phyloP scores from a whole-genome alignment of 441 rosid genomes.

The Gossypium gossypioides region DNA sequence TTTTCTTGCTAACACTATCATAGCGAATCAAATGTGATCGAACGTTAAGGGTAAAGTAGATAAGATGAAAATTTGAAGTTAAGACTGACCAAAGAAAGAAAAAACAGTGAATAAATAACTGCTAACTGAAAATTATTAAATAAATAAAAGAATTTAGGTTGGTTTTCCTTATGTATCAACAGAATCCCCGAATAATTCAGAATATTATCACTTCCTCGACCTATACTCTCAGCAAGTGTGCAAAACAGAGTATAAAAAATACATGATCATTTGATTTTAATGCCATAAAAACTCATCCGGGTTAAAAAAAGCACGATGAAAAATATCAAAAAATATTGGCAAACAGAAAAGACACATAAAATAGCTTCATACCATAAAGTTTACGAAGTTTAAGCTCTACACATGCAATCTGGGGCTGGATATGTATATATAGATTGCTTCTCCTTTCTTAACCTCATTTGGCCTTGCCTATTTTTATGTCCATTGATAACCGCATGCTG shows the following conservation, averaged over 20 bases:
- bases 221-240: background rate
- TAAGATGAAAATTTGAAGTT: background rate
- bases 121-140: background rate
- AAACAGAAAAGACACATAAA: background rate
- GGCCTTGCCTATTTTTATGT: constrained; percentile 60
- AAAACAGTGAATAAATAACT: background rate
- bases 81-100: background rate
- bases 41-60: background rate
- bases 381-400: constrained; percentile 22
- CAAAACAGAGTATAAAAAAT: background rate
- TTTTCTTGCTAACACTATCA: background rate
- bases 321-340: background rate
- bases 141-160: background rate
- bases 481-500: constrained; percentile 36
- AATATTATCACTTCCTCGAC: background rate
- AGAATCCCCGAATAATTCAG: background rate
- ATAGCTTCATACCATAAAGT: background rate
- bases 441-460: constrained; percentile 41
- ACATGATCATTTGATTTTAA: background rate
- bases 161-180: background rate
- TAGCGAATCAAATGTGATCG: background rate
- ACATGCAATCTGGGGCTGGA: constrained; percentile 66
- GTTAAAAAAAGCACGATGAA: background rate
- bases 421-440: constrained; percentile 62
- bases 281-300: background rate